These are phyloP conservation scores for Coniochaeta prunicola DNA, from an alignment of 2,329 filamentous ascomycete species.

Conservation along the genomic window DNA sequence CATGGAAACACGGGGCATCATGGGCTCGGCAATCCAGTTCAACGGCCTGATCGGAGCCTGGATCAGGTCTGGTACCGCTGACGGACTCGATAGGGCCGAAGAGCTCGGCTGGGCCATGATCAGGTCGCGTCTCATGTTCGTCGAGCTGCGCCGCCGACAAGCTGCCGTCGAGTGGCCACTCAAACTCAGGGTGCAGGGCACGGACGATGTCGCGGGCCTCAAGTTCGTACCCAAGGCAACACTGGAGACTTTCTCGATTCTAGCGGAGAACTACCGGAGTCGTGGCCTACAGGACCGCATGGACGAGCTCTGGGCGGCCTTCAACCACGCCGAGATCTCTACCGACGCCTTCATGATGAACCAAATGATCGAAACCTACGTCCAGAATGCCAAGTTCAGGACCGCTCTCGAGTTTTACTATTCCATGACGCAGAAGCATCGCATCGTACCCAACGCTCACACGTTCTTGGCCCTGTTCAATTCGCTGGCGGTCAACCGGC, in stretches of 20 bases:
- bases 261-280: slow-evolving; percentile 65
- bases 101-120: slow-evolving; percentile 72
- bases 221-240: slow-evolving; percentile 50
- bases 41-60: slow-evolving; percentile 79
- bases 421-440: slow-evolving; percentile 39
- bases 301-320: slow-evolving; percentile 53
- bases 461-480: slow-evolving; percentile 65
- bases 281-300: slow-evolving; percentile 52
- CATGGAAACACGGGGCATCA: slow-evolving; percentile 64
- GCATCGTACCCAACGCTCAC: slow-evolving; percentile 54
- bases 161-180: slow-evolving; percentile 16
- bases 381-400: slow-evolving; percentile 48
- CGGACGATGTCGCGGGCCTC: slow-evolving; percentile 17
- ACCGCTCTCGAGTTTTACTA: slow-evolving; percentile 50
- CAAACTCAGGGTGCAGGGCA: slow-evolving; percentile 9
- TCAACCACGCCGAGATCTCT: slow-evolving; percentile 55
- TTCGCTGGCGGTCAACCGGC: slow-evolving; percentile 43
- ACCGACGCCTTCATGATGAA: slow-evolving; percentile 74
- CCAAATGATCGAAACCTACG: slow-evolving; percentile 62
- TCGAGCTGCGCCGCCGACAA: slow-evolving; percentile 38
- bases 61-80: slow-evolving; percentile 54
- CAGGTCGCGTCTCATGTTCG: slow-evolving; percentile 55
- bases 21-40: slow-evolving; percentile 65
- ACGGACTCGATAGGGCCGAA: slow-evolving; percentile 55
- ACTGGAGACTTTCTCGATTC: slow-evolving; percentile 69